Evolutionary conservation across 352 stramenopile species (phyloP).

Genomic region (Phytophthora niederhauseri): DNA sequence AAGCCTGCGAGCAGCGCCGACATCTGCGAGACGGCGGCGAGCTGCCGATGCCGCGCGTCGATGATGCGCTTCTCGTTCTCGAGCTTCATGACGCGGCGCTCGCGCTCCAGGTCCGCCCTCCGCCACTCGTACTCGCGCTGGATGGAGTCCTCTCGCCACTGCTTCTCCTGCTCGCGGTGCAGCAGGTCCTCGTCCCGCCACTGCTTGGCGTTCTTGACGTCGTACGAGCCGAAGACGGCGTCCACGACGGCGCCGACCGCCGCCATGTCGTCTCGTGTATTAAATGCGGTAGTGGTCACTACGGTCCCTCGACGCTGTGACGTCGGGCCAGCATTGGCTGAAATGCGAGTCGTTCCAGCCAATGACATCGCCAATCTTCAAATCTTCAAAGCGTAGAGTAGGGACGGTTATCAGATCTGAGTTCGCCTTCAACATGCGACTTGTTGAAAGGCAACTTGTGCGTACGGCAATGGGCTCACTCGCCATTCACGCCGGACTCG

Average conservation of each 20-base stretch:
- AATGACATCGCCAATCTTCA: slow-evolving; percentile 1
- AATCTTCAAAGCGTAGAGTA: slow-evolving; percentile 10
- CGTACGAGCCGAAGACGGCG: slow-evolving; percentile 82
- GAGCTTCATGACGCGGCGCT: slow-evolving; percentile 75
- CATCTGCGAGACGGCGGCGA: slow-evolving; percentile 68
- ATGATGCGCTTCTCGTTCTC: slow-evolving; percentile 86
- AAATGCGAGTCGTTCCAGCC: slow-evolving; percentile 3
- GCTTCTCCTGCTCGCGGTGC: slow-evolving; percentile 75
- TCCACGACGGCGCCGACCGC: slow-evolving; percentile 70
- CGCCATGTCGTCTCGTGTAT: slow-evolving; percentile 40
- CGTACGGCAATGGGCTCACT: not conserved
- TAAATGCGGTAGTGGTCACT: slow-evolving; percentile 13
- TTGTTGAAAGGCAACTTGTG: slow-evolving; percentile 20
- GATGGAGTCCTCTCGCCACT: slow-evolving; percentile 80
- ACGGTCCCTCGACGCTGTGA: slow-evolving; percentile 15
- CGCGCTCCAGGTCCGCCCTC: slow-evolving; percentile 68
- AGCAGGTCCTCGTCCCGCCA: slow-evolving; percentile 81
- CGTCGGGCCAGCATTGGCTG: not conserved
- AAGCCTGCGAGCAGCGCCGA: slow-evolving; percentile 72
- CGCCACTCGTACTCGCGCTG: slow-evolving; percentile 72
- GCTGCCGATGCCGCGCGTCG: slow-evolving; percentile 71
- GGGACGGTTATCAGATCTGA: slow-evolving; percentile 36
- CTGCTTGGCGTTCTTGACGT: slow-evolving; percentile 84
- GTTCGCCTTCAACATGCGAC: slow-evolving; percentile 33
- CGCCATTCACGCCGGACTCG: not conserved